Evolutionary conservation across 2,329 filamentous ascomycete genomes (phyloP).

Genomic region (Cladophialophora exuberans): DNA sequence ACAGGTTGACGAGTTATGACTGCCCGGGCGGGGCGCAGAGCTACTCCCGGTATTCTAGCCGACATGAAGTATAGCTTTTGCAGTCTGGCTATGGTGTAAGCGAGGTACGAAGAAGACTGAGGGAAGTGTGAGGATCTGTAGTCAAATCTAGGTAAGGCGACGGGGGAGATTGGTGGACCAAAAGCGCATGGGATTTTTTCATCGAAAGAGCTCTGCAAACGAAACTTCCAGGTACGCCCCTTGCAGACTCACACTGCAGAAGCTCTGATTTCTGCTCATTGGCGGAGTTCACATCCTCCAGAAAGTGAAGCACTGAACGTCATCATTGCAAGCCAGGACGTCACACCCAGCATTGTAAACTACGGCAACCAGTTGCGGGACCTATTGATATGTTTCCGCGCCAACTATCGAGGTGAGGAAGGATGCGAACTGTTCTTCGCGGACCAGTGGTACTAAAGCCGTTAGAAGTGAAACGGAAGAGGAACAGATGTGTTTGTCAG

Average conservation of each 20-base stretch:
- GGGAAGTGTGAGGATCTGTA: not conserved
- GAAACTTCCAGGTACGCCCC: conserved; percentile 1
- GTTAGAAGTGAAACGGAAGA: not conserved
- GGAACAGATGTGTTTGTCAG: not conserved
- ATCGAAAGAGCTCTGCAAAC: not conserved
- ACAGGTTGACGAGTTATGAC: conserved; percentile 18
- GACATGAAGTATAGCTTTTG: conserved; percentile 13
- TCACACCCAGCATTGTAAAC: not conserved
- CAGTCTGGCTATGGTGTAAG: no score
- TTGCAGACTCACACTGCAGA: no score
- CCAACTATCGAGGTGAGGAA: no score
- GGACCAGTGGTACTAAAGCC: not conserved
- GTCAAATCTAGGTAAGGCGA: no score
- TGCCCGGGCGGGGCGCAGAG: conserved; percentile 20
- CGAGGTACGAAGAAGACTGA: not conserved
- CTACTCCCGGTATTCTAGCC: conserved; percentile 22
- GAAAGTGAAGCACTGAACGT: not conserved
- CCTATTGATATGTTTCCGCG: not conserved
- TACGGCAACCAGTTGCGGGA: not conserved
- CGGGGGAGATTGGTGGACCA: not conserved
- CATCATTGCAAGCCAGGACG: not conserved
- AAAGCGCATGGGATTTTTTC: not conserved
- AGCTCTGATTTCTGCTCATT: no score
- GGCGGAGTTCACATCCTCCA: not conserved
- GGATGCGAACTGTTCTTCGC: not conserved